Evolutionary conservation across 2,329 filamentous ascomycete species (phyloP), one percentile per base, ranked within the genome.

Genomic region (Massarina eburnea): DNA sequence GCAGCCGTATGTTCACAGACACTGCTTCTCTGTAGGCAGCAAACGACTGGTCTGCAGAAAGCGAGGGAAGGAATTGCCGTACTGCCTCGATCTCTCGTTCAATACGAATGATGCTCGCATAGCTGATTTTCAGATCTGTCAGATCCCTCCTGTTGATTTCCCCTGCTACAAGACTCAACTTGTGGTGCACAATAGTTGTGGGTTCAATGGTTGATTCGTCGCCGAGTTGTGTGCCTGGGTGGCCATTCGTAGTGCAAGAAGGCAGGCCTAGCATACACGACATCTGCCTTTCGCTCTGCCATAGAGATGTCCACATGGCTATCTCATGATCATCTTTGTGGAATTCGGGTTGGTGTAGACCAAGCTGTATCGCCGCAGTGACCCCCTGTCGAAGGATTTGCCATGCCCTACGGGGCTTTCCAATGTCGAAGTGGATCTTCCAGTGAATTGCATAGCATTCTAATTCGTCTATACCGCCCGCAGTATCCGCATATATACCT

Each of bases 181-280:
- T 41, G 20, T 34, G 14, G n/a, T 41, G 39, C 19, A 19, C 19
- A 8, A 17, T 34, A 2, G 9, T 3, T 10, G 24, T 22, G 7
- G 39, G 3, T 8, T 41, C 39, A 3, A 8, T 26, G 29, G 17
- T 34, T 3, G 8, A 24, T 18, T 22, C 8, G 17, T 41, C 27
- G 2, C 15, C 17, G 2, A 24, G 27, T 14, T n/a, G 24, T 8
- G 18, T 39, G 14, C 42, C 42, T 18, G 42, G 35, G 19, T 45
- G 42, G 2, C 29, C 20, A n/a, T 39, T 39, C 15, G 42, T 21
- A 19, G 35, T 39, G 9, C 24, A 45, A 17, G 24, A 32, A 3
- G 42, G 42, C 17, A 45, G 27, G 3, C 42, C 42, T 3, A 45
- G 42, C 27, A 45, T 39, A 19, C 42, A 30, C 22, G 42, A 39